Evolutionary conservation across 2,329 filamentous ascomycete species (phyloP), one percentile per base, ranked within the genome.

Genomic region (Paecilomyces fulvus): DNA sequence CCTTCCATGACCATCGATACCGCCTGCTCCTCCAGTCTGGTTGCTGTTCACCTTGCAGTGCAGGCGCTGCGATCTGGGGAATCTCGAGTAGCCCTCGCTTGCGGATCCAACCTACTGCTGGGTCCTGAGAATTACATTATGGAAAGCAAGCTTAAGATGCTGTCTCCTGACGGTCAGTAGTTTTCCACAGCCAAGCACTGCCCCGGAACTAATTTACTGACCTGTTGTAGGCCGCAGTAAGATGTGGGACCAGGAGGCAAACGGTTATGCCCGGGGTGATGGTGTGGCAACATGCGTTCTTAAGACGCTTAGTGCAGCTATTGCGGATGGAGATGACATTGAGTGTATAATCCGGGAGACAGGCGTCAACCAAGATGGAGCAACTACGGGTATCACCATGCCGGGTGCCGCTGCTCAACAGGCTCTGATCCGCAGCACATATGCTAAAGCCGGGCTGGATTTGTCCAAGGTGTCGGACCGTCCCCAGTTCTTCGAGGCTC

Each of bases 211-310:
- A n/a, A 37, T 5, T 25, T 25, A 25, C 23, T 3, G 5, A 25
- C 23, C 23, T 25, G 23, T 25, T 25, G 5, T 25, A 25, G 23
- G 23, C 23, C 23, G 23, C 23, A 25, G 23, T 25, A 25, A 75
- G 52, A 79, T 74, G 67, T 79, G 72, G 68, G 75, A 78, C 59
- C 67, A 63, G 2, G 64, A 64, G 1, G 81, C 78, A 0, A 68
- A 81, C 59, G 81, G 79, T 7, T 81, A 74, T 64, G 79, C 71
- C 28, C 74, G 80, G 0, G 80, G 78, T 11, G 83, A 85, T 53
- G 81, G 80, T 0, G 65, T 82, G 9, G 75, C 75, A 0, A 67
- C 71, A 0, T 59, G 85, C 0, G 66, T 84, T 0, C 59, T 86
- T 0, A 85, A 85, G 63, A 69, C 65, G 1, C 62, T 84, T 1